Conservation (phyloP, 2,329 filamentous ascomycete species). For the Fusarium secorum region DNA sequence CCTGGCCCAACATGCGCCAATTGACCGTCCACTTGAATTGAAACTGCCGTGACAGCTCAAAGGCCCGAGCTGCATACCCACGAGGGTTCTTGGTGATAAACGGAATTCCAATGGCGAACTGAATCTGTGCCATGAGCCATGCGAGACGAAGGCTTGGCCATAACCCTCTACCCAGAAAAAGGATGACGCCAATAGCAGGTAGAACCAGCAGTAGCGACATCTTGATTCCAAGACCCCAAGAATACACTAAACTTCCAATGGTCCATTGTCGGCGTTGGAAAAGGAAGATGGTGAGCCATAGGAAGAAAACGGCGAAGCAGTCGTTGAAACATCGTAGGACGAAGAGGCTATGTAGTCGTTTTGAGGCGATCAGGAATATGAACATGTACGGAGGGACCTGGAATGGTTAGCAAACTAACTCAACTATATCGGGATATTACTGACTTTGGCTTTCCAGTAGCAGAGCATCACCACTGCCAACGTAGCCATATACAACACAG, state of each 20-base stretch:
- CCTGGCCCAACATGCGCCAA: slow-evolving; percentile 93
- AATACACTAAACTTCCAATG: slow-evolving; percentile 75
- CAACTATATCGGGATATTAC: slow-evolving; percentile 3
- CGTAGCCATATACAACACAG: slow-evolving; percentile 77
- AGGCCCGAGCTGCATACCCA: slow-evolving; percentile 83
- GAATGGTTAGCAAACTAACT: not conserved
- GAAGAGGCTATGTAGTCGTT: slow-evolving; percentile 93
- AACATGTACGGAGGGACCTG: slow-evolving; percentile 87
- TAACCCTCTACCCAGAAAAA: slow-evolving; percentile 77
- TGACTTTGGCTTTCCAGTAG: slow-evolving; percentile 77
- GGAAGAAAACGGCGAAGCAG: slow-evolving; percentile 82
- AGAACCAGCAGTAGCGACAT: slow-evolving; percentile 89
- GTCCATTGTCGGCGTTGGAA: slow-evolving; percentile 81
- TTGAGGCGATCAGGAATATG: slow-evolving; percentile 85
- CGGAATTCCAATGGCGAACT: slow-evolving; percentile 71
- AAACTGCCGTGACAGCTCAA: slow-evolving; percentile 90
- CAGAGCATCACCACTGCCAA: slow-evolving; percentile 81
- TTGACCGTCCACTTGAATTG: slow-evolving; percentile 99
- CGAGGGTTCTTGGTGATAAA: slow-evolving; percentile 72
- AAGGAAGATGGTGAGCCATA: slow-evolving; percentile 82
- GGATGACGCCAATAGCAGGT: slow-evolving; percentile 79
- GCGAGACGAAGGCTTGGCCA: slow-evolving; percentile 71
- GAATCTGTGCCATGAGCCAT: slow-evolving; percentile 77
- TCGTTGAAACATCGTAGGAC: slow-evolving; percentile 95
- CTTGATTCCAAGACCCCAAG: slow-evolving; percentile 86